phyloP scores from a whole-genome alignment of 2,329 filamentous ascomycete genomes.

The Biscogniauxia sp. region DNA sequence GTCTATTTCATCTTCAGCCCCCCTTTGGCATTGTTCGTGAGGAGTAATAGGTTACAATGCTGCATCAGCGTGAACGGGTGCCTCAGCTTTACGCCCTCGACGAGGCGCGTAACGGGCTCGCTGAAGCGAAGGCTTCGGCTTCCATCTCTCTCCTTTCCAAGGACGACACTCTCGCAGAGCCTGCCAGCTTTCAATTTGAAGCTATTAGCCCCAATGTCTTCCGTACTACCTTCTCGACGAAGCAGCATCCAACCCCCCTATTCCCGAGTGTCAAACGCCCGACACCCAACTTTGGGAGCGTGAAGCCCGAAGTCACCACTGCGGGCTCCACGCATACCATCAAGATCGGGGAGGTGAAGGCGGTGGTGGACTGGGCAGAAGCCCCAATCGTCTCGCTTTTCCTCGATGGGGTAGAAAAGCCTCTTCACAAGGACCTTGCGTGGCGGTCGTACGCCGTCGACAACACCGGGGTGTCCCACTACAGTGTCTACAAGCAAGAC shows the following conservation, averaged over 20 bases:
- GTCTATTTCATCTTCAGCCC: background rate
- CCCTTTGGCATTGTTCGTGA: background rate
- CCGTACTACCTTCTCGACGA: slow-evolving; percentile 64
- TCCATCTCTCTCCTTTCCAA: slow-evolving; percentile 42
- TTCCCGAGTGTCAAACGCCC: slow-evolving; percentile 58
- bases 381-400: slow-evolving; percentile 57
- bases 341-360: slow-evolving; percentile 46
- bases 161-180: slow-evolving; percentile 31
- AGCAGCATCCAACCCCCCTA: slow-evolving; percentile 61
- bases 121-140: slow-evolving; percentile 14
- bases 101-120: slow-evolving; percentile 1
- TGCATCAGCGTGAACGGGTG: slow-evolving; percentile 19
- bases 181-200: slow-evolving; percentile 62
- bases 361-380: slow-evolving; percentile 57
- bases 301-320: slow-evolving; percentile 30
- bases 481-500: slow-evolving; percentile 59
- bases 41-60: slow-evolving; percentile 20
- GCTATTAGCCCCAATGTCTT: slow-evolving; percentile 62
- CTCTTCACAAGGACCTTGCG: slow-evolving; percentile 61
- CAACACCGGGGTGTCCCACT: slow-evolving; percentile 61
- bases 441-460: slow-evolving; percentile 66
- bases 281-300: slow-evolving; percentile 33
- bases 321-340: slow-evolving; percentile 41
- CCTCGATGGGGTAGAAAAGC: slow-evolving; percentile 46
- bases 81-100: slow-evolving; percentile 29